These are phyloP conservation scores for Hyphopichia khmerensis DNA, from an alignment of 1,139 yeast species.

Conservation along the genomic window DNA sequence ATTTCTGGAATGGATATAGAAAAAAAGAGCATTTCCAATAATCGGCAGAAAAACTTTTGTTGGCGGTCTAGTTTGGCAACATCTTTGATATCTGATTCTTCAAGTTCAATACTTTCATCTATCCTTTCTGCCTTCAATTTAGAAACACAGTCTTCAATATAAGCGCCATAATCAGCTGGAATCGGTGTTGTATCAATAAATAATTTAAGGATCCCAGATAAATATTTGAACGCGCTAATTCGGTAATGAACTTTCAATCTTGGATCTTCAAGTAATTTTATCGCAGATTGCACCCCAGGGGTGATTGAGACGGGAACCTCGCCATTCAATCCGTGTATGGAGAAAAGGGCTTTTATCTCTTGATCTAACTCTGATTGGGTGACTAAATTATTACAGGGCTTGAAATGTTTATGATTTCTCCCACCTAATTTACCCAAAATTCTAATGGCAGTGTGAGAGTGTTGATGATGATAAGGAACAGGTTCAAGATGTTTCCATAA, in stretches of 20 bases:
- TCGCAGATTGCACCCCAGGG: conserved; percentile 81
- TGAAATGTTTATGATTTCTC: conserved; percentile 81
- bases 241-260: conserved; percentile 67
- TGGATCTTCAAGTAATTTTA: conserved; percentile 61
- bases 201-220: conserved; percentile 64
- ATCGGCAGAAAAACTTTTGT: conserved; percentile 56
- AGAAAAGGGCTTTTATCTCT: conserved; percentile 66
- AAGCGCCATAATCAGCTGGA: conserved; percentile 53
- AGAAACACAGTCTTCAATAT: conserved; percentile 47
- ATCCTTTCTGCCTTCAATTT: conserved; percentile 47
- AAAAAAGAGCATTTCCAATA: conserved; percentile 70
- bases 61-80: conserved; percentile 54
- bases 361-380: conserved; percentile 61
- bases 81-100: conserved; percentile 47
- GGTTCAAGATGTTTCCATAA: conserved; percentile 91
- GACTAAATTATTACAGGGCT: conserved; percentile 66
- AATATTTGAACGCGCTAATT: conserved; percentile 71
- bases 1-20: conserved; percentile 75
- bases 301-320: conserved; percentile 72
- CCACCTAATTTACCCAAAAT: conserved; percentile 96
- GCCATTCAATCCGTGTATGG: conserved; percentile 65
- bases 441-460: conserved; percentile 90
- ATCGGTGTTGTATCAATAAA: conserved; percentile 66
- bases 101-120: conserved; percentile 33
- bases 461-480: conserved; percentile 88